These are phyloP conservation scores for Mycena sanguinolenta DNA, from an alignment of 768 basidiomycete genomes.

Conservation along the genomic window DNA sequence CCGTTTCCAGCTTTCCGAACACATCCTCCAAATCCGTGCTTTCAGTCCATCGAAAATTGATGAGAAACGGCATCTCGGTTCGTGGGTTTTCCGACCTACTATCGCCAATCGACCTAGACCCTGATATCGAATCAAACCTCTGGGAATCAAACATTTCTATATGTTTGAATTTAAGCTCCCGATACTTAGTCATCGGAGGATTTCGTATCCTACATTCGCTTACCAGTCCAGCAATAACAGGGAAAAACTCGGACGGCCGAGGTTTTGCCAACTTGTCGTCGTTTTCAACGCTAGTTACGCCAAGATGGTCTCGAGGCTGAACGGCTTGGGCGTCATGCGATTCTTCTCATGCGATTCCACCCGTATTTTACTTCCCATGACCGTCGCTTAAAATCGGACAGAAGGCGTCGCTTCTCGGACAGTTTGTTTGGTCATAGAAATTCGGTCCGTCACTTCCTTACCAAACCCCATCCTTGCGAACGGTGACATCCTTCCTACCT, in stretches of 20 bases:
- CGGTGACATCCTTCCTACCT: constrained; percentile 26
- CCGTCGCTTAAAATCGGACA: constrained; percentile 30
- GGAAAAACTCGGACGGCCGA: constrained; percentile 48
- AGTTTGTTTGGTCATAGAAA: constrained; percentile 28
- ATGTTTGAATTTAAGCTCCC: constrained; percentile 24
- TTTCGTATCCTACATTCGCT: neutral
- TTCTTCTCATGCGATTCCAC: constrained; percentile 26
- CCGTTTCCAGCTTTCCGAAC: neutral
- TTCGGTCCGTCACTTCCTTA: constrained; percentile 25
- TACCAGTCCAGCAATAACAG: constrained; percentile 14
- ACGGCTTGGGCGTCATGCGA: constrained; percentile 19
- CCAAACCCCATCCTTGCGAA: constrained; percentile 21
- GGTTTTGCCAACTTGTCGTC: constrained; percentile 42
- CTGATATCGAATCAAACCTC: constrained; percentile 3
- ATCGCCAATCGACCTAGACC: constrained; percentile 1
- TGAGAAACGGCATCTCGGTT: constrained; percentile 13
- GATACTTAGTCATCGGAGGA: constrained; percentile 16
- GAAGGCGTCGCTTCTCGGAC: constrained; percentile 31
- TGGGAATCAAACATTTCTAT: neutral
- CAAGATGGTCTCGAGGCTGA: constrained; percentile 31
- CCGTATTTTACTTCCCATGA: constrained; percentile 24
- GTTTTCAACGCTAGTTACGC: constrained; percentile 28
- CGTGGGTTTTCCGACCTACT: constrained; percentile 3
- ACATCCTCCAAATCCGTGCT: neutral
- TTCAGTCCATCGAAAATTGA: neutral